These are phyloP conservation scores for Populus pruinosa DNA, from an alignment of 345 rosid genomes.

Conservation along the genomic window DNA sequence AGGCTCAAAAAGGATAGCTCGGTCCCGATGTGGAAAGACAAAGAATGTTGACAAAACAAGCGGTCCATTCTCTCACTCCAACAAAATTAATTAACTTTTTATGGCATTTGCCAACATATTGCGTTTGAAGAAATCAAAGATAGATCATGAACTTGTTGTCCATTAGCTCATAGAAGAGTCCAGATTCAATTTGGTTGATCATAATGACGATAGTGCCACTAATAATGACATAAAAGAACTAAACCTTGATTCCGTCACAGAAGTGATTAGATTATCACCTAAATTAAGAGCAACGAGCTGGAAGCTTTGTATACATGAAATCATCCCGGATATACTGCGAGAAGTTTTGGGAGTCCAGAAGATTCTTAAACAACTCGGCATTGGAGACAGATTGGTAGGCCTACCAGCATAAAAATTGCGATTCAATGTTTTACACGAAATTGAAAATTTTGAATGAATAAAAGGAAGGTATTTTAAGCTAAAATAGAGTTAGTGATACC, in stretches of 20 bases:
- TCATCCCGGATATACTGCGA: not conserved
- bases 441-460: too few relatives aligned
- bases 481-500: too few relatives aligned
- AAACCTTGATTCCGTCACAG: not conserved
- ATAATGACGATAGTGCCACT: not conserved
- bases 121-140: not conserved
- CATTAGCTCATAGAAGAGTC: slow-evolving; percentile 1
- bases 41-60: not conserved
- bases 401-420: not conserved
- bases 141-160: not conserved
- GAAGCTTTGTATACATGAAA: not conserved
- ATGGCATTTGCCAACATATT: not conserved
- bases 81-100: not conserved
- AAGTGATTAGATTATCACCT: not conserved
- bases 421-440: too few relatives aligned
- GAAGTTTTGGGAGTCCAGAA: not conserved
- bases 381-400: not conserved
- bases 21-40: not conserved
- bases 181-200: slow-evolving; percentile 1
- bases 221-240: not conserved
- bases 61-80: not conserved
- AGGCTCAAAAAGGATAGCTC: not conserved
- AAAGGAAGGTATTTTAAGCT: too few relatives aligned
- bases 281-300: not conserved
- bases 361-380: not conserved